A percentile compares a stretch with the other conserved stretches of the same genome.
phyloP scores from a whole-genome alignment of 495 filamentous ascomycete species.

The Platismatia glauca region DNA sequence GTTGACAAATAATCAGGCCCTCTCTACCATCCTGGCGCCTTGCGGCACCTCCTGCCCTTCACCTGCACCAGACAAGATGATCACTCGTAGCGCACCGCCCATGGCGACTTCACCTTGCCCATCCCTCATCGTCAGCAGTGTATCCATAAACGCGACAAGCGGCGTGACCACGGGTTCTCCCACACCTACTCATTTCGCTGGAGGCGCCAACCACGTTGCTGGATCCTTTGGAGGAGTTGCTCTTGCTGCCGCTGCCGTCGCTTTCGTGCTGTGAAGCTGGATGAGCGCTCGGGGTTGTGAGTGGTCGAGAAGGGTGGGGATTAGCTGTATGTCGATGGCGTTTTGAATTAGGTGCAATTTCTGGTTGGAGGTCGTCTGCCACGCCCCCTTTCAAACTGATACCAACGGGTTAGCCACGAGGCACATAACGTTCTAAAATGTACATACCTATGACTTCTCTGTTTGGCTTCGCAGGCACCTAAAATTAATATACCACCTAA shows the following conservation, averaged over 20 bases:
- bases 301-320: not conserved
- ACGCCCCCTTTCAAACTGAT: constrained; percentile 3
- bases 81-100: constrained; percentile 19
- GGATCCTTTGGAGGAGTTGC: constrained; percentile 16
- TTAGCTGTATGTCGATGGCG: not conserved
- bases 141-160: constrained; percentile 14
- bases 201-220: constrained; percentile 19
- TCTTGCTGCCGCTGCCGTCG: constrained; percentile 4
- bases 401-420: not conserved
- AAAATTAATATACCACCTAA: constrained; percentile 14
- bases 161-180: constrained; percentile 8
- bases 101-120: constrained; percentile 23
- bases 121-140: constrained; percentile 23
- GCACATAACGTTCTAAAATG: constrained; percentile 10
- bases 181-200: constrained; percentile 22
- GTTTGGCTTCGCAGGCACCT: not conserved
- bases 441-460: constrained; percentile 13
- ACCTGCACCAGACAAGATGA: constrained; percentile 19
- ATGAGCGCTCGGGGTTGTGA: not conserved
- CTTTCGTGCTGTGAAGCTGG: constrained; percentile 5
- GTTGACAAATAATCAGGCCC: not conserved
- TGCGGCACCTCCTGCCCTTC: constrained; percentile 25
- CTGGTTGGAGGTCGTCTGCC: constrained; percentile 1
- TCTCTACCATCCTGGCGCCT: constrained; percentile 21
- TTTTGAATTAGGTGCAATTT: constrained; percentile 5